Percentiles rank a stretch among this genome's conserved stretches.
phyloP scores from a whole-genome alignment of 768 basidiomycete species.

The Baorangia bicolor region DNA sequence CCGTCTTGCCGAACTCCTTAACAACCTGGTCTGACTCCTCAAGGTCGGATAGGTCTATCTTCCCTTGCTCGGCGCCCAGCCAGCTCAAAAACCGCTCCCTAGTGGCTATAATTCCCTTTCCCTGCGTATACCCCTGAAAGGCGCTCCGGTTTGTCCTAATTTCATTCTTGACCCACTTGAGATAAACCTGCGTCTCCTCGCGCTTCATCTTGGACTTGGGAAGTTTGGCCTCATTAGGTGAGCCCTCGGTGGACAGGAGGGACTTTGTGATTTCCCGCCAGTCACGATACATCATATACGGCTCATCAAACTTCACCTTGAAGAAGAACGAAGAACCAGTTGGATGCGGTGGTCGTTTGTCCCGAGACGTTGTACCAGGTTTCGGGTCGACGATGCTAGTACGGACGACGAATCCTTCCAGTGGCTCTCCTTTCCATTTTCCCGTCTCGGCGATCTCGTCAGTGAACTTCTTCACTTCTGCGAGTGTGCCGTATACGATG shows the following conservation, averaged over 20 bases:
- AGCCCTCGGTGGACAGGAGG: constrained; percentile 48
- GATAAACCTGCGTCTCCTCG: constrained; percentile 76
- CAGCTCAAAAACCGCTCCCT: constrained; percentile 78
- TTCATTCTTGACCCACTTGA: constrained; percentile 79
- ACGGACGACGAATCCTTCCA: constrained; percentile 95
- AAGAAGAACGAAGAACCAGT: constrained; percentile 92
- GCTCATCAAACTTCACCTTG: constrained; percentile 99
- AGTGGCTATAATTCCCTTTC: constrained; percentile 83
- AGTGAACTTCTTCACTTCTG: constrained; percentile 73
- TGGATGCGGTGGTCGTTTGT: constrained; percentile 59
- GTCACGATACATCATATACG: constrained; percentile 97
- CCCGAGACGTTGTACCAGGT: constrained; percentile 26
- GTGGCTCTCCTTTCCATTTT: constrained; percentile 76
- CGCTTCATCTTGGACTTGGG: constrained; percentile 70
- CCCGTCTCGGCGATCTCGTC: constrained; percentile 63
- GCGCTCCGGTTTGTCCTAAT: constrained; percentile 57
- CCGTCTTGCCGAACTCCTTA: constrained; percentile 60
- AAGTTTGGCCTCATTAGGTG: constrained; percentile 38
- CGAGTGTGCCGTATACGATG: constrained; percentile 51
- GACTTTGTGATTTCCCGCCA: constrained; percentile 92
- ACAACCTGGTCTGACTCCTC: constrained; percentile 16
- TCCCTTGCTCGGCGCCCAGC: constrained; percentile 51
- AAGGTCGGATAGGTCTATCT: constrained; percentile 31
- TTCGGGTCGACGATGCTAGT: constrained; percentile 56
- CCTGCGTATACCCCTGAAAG: constrained; percentile 65